These are phyloP conservation scores for Viola pubescens DNA, from an alignment of 441 rosid species.

Conservation along the genomic window DNA sequence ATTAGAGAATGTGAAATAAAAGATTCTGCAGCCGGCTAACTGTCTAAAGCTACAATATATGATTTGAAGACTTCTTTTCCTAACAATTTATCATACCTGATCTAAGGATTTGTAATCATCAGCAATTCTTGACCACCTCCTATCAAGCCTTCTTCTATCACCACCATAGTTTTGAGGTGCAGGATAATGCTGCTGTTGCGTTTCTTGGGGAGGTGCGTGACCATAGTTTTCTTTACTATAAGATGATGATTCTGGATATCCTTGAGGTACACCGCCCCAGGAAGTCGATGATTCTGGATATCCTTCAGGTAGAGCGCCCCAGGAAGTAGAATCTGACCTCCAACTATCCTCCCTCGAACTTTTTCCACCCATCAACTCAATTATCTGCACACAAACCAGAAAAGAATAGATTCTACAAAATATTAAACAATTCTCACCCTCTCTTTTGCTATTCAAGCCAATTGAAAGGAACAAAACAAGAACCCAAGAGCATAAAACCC, in stretches of 20 bases:
- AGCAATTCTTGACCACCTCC: constrained; percentile 69
- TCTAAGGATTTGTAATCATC: constrained; percentile 78
- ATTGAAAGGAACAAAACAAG: background rate
- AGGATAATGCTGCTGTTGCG: constrained; percentile 32
- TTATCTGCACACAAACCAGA: constrained; percentile 2
- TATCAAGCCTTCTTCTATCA: constrained; percentile 47
- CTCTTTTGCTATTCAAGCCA: constrained; percentile 4
- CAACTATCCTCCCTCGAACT: constrained; percentile 47
- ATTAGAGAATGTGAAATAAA: too few relatives aligned
- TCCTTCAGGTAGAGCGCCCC: background rate
- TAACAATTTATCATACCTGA: constrained; percentile 40
- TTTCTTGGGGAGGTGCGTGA: constrained; percentile 34
- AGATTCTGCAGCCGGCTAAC: too few relatives aligned
- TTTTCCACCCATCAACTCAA: constrained; percentile 61
- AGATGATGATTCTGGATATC: constrained; percentile 32
- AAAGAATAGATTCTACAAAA: background rate
- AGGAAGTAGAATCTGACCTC: constrained; percentile 35
- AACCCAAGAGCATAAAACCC: background rate
- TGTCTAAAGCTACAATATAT: too few relatives aligned
- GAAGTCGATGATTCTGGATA: constrained; percentile 43
- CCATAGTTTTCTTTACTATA: constrained; percentile 39
- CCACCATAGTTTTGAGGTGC: constrained; percentile 27
- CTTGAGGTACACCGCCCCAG: constrained; percentile 34
- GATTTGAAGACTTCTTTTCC: background rate
- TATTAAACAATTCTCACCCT: background rate